Evolutionary conservation across 2,329 filamentous ascomycete genomes (phyloP).

Genomic region (Aspergillus flavus): DNA sequence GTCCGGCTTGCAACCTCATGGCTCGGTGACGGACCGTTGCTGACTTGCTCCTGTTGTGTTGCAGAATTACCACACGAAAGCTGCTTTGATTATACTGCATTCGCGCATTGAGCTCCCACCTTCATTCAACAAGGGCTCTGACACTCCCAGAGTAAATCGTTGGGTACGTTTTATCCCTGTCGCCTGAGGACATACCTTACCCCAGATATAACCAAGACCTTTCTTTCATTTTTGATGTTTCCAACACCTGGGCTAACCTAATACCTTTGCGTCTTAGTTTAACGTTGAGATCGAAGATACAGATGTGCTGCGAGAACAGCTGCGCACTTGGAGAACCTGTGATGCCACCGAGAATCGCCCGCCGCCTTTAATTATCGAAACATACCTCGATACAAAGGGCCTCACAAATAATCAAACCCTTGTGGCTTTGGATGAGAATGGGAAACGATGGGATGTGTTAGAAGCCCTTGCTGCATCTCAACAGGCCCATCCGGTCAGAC

Average conservation of each 20-base stretch:
- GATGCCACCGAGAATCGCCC: constrained; percentile 77
- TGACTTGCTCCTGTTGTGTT: constrained; percentile 22
- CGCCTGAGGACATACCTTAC: not conserved
- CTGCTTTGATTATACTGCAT: constrained; percentile 79
- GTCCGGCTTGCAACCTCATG: not conserved
- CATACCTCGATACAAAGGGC: constrained; percentile 78
- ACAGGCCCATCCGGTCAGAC: constrained; percentile 41
- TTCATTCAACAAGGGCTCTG: constrained; percentile 58
- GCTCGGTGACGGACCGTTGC: constrained; percentile 8
- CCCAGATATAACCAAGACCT: not conserved
- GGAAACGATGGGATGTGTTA: constrained; percentile 89
- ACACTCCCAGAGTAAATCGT: constrained; percentile 72
- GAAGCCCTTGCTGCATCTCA: constrained; percentile 73
- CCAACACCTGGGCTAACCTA: not conserved
- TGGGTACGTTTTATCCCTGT: constrained; percentile 65
- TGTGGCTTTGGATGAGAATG: constrained; percentile 83
- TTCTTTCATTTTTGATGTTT: too few relatives aligned
- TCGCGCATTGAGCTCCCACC: constrained; percentile 73
- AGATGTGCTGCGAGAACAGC: constrained; percentile 79
- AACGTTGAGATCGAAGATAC: constrained; percentile 94
- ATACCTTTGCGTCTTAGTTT: constrained; percentile 65
- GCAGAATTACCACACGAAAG: constrained; percentile 90
- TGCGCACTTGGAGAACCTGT: constrained; percentile 78
- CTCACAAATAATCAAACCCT: constrained; percentile 84
- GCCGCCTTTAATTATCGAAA: constrained; percentile 84